Conservation (phyloP, 768 basidiomycete genomes). For the Roridomyces roridus region DNA sequence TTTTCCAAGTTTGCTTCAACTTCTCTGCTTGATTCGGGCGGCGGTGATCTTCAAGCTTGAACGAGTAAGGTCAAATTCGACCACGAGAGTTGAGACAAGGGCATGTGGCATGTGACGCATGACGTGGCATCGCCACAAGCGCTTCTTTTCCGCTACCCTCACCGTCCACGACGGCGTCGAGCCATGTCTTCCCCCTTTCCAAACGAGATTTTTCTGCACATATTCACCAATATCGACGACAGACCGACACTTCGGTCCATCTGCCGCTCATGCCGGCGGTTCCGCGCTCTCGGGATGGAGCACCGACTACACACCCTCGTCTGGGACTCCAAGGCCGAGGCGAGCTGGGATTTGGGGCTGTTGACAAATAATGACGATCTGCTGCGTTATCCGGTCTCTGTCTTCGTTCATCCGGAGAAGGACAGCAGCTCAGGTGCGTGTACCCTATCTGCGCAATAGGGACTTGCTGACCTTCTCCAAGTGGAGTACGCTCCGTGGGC, state of each 20-base stretch:
- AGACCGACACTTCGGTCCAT: not conserved
- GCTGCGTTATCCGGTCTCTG: too few species aligned
- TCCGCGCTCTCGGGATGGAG: slow-evolving; percentile 1
- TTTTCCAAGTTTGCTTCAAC: too few species aligned
- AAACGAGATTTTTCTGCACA: not conserved
- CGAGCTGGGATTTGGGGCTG: not conserved
- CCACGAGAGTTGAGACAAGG: too few species aligned
- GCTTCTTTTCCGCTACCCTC: too few species aligned
- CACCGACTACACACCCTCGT: not conserved
- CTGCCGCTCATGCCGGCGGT: not conserved
- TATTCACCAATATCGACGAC: not conserved
- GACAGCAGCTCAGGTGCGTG: not conserved
- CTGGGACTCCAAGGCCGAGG: not conserved
- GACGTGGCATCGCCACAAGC: too few species aligned
- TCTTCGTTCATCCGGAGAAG: too few species aligned
- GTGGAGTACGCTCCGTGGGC: not conserved
- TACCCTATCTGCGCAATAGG: not conserved
- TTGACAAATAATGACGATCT: not conserved
- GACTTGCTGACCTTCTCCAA: not conserved
- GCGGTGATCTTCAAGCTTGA: too few species aligned
- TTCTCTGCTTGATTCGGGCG: too few species aligned
- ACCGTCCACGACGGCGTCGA: too few species aligned
- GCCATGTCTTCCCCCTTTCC: not conserved
- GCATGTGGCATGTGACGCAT: too few species aligned
- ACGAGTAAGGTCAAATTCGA: too few species aligned